Base-by-base conservation (phyloP, 2,329 filamentous ascomycete genomes). In the Apiospora arundinis region DNA sequence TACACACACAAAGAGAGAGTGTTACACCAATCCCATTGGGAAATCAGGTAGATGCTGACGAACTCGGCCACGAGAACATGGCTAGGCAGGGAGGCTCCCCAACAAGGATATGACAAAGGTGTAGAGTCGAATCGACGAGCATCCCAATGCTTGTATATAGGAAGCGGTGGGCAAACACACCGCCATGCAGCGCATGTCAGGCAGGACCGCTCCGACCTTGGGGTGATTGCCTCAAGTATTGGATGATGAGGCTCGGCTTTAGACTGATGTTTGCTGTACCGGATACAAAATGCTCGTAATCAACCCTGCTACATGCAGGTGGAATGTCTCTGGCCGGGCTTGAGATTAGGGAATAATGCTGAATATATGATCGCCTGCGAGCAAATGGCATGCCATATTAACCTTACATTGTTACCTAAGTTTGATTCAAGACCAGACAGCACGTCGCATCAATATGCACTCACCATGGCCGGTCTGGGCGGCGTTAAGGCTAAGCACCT, bases 31-130 rank as follows among this genome's bases (percentile, higher is more conserved):
- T 9, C 52, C 18, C 8, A 21, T 60, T 37, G 52, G 28, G 52
- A 37, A 60, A 60, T 60, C 18, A 60, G 52, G 28, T 60, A 60
- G 52, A 37, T 28, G 11, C 56, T n/a, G 56, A 63, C 56, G 56
- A 63, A 40, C 32, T 2, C 18, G 56, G 8, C 28, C 56, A 63
- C 28, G 56, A 11, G 56, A 63, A 63, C 56, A 40, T 63, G 32
- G 9, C 9, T 18, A 32, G 32, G 18, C 21, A 18, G 28, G 32
- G 56, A n/a, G 0, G 32, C 32, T 63, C 56, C 32, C 28, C n/a
- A 63, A 63, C 21, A 12, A 63, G 52, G 52, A 28, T 32, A 37
- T 60, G 32, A 37, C 25, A 14, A 56, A n/a, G 56, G 18, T 16
- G 28, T 37, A n/a, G 56, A 32, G 32, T n/a, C 9, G 32, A 23